Evolutionary conservation across 106 monocot genomes (phyloP), one percentile per base, ranked within the genome.

Genomic region (Phalaenopsis aphrodite): DNA sequence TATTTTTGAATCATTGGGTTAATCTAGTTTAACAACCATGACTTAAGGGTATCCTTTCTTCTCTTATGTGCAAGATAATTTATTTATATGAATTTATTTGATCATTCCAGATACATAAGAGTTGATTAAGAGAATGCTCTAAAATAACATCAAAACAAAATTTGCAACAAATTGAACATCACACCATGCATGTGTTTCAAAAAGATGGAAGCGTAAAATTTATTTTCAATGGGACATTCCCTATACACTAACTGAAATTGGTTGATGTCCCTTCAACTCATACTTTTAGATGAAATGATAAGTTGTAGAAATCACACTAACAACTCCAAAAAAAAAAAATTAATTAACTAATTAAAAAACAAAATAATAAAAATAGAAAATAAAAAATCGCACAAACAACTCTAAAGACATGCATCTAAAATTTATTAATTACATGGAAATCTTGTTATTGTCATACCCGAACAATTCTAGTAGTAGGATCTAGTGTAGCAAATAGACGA

Each of bases 401-500:
- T 74, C 18, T 18, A 2, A 17, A 76, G n/a, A 49, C 49, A 76
- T 24, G 49, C 42, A 5, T 48, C 46, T 48, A 49, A 47, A 24
- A 18, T 49, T 11, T 39, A 69, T 69, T 37, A 69, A 37, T 52
- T 76, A 4, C 24, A 11, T 76, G 11, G 9, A 45, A 23, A 73
- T 23, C 18, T 4, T 42, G 42, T 79, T 15, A 67, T 65, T 61
- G 48, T 55, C 42, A 58, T 78, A 95, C 95, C 85, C 84, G 71
- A 45, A 98, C 98, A 77, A 91, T 98, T 84, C 98, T 92, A 75
- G 92, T 98, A 77, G 94, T 98, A 77, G 98, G 98, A 86, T 98
- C 98, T 74, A 98, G 79, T 76, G 98, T 94, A 7, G 98, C 98
- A 94, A 98, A 98, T 77, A 98, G 87, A 64, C 85, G 81, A 82